Evolutionary conservation across 2,329 filamentous ascomycete species (phyloP).

Genomic region (Scytalidium sp.): DNA sequence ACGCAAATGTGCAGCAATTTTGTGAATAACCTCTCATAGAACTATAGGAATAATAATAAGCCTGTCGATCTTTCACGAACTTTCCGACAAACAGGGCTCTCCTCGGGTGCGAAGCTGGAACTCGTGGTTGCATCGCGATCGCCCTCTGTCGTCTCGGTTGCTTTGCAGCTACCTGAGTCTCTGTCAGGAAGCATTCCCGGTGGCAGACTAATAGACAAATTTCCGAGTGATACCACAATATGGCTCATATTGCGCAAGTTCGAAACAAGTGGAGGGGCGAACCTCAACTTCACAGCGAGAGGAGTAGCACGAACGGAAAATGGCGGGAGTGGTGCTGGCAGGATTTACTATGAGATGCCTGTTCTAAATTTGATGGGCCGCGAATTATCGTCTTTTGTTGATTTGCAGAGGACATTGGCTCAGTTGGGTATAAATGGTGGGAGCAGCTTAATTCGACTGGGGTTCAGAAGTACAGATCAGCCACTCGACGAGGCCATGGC

Average conservation of each 20-base stretch:
- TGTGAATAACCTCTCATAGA: slow-evolving; percentile 14
- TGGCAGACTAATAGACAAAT: slow-evolving; percentile 75
- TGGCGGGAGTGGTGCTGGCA: slow-evolving; percentile 57
- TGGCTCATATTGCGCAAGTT: slow-evolving; percentile 91
- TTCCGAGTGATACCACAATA: slow-evolving; percentile 81
- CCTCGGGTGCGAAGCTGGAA: slow-evolving; percentile 85
- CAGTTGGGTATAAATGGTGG: slow-evolving; percentile 87
- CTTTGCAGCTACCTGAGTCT: slow-evolving; percentile 76
- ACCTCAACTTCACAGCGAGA: slow-evolving; percentile 79
- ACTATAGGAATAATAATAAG: slow-evolving; percentile 73
- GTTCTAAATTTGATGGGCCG: slow-evolving; percentile 80
- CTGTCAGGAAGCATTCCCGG: slow-evolving; percentile 62
- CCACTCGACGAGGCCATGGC: slow-evolving; percentile 83
- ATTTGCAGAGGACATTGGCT: slow-evolving; percentile 84
- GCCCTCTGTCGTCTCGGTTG: slow-evolving; percentile 80
- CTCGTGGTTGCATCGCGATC: slow-evolving; percentile 85
- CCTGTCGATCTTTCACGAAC: slow-evolving; percentile 80
- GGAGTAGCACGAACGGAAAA: slow-evolving; percentile 63
- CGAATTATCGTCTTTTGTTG: slow-evolving; percentile 71
- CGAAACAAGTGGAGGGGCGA: slow-evolving; percentile 64
- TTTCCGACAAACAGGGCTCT: slow-evolving; percentile 78
- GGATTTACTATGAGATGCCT: slow-evolving; percentile 85
- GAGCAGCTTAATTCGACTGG: slow-evolving; percentile 73
- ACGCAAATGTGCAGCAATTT: slow-evolving; percentile 20
- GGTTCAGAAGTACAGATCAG: slow-evolving; percentile 71